Evolutionary conservation across 2,329 filamentous ascomycete species (phyloP), one percentile per base, ranked within the genome.

Genomic region (Penicillium sp.): DNA sequence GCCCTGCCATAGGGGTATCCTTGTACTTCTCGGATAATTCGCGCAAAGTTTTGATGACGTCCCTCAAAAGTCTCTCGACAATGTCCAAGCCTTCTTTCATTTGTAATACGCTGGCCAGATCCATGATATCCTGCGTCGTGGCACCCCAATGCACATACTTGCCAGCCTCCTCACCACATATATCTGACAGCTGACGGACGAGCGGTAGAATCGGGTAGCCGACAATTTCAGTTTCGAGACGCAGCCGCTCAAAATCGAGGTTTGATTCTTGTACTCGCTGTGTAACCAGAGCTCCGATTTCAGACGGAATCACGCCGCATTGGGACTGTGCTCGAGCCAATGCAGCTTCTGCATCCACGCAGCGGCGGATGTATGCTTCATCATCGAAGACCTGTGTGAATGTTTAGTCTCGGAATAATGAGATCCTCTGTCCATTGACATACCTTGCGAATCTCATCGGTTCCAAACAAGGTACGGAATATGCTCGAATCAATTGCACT

Each of bases 91-190:
- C 82, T 13, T 75, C 62, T 43, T 81, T 79, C 67, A 84, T 82
- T 61, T 85, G 83, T 9, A 85, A 63, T 1, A 83, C 71, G 13
- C 77, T 79, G 0, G 82, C 83, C 0, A 79, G 71, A 59, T 85
- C 83, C 82, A 84, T 84, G 56, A 85, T 84, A 61, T 85, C 82
- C 60, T 85, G 83, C 0, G 83, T 85, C 0, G 83, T 85, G 1
- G 82, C 82, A 9, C 83, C 83, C 82, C 82, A 84, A 64, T 85
- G 82, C 11, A 85, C 78, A 61, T 82, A 84, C 57, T 77, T 74
- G n/a, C 68, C 74, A 13, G 65, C 67, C 5, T 71, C 62, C 31
- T 71, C 68, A 14, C 64, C 67, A 24, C 64, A 68, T n/a, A 68
- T 67, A 27, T 71, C 69, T 1, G 76, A 76, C 24, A 84, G 67